Percentiles rank a stretch among this genome's conserved stretches.
phyloP scores from a whole-genome alignment of 2,329 filamentous ascomycete species.

The Verticillium tricorpus region DNA sequence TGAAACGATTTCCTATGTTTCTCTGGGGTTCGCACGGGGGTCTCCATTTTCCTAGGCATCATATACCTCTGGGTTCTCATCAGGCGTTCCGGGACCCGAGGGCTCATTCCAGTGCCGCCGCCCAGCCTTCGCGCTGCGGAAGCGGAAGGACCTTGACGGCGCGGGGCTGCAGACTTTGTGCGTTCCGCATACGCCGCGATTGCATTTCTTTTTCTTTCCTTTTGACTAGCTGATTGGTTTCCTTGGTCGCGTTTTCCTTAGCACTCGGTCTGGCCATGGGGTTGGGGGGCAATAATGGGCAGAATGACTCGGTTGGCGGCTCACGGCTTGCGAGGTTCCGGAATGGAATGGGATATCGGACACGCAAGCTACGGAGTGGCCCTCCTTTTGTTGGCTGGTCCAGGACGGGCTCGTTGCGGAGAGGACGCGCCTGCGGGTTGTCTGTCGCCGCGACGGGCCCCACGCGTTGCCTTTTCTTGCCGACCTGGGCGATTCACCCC shows the following conservation, averaged over 20 bases:
- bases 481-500: background rate
- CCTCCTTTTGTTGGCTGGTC: background rate
- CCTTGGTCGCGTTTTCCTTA: constrained; percentile 13
- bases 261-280: background rate
- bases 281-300: background rate
- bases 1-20: constrained; percentile 48
- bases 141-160: background rate
- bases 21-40: constrained; percentile 21
- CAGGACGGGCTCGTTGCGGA: background rate
- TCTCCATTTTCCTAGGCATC: constrained; percentile 33
- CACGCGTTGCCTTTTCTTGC: background rate
- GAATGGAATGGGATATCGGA: background rate
- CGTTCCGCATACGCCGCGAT: background rate
- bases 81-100: constrained; percentile 2
- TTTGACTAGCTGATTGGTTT: constrained; percentile 14
- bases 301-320: background rate
- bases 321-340: background rate
- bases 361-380: background rate
- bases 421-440: background rate
- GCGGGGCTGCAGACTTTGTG: background rate
- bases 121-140: background rate
- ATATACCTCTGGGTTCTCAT: constrained; percentile 38
- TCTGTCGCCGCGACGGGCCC: background rate
- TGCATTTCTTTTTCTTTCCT: background rate
- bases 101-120: background rate